These are phyloP conservation scores for Acorus gramineus DNA, from an alignment of 106 monocot genomes.

Conservation along the genomic window DNA sequence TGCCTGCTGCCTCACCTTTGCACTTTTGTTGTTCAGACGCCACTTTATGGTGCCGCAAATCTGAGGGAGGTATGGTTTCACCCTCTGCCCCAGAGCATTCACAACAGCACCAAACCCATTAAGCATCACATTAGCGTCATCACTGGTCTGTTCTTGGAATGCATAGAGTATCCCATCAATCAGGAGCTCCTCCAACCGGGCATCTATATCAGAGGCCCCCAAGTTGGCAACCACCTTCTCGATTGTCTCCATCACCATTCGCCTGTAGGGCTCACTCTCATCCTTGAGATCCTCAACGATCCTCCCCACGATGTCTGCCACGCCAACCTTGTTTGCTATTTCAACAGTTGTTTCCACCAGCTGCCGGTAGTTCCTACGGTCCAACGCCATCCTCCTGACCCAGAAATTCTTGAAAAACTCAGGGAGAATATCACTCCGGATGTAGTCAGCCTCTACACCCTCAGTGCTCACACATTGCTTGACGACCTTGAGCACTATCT, in stretches of 20 bases:
- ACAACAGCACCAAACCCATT: constrained; percentile 99
- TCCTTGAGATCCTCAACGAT: constrained; percentile 94
- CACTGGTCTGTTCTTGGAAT: constrained; percentile 94
- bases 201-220: constrained; percentile 94
- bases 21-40: constrained; percentile 91
- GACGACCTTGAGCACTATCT: constrained; percentile 93
- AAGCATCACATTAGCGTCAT: constrained; percentile 99
- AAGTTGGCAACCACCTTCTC: constrained; percentile 94
- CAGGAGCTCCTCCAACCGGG: constrained; percentile 79
- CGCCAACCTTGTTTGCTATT: constrained; percentile 95
- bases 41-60: constrained; percentile 99
- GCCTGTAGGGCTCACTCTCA: constrained; percentile 93
- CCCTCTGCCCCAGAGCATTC: constrained; percentile 88
- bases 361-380: constrained; percentile 86
- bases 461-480: constrained; percentile 98
- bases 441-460: constrained; percentile 94
- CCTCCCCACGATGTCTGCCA: constrained; percentile 92
- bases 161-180: constrained; percentile 98
- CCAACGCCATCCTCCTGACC: constrained; percentile 92
- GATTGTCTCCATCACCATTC: constrained; percentile 99
- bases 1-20: constrained; percentile 95
- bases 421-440: constrained; percentile 74
- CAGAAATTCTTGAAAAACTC: constrained; percentile 90
- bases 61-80: constrained; percentile 93
- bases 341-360: constrained; percentile 95